Evolutionary conservation across 495 filamentous ascomycete genomes (phyloP).

Genomic region (Aspergillus affinis): DNA sequence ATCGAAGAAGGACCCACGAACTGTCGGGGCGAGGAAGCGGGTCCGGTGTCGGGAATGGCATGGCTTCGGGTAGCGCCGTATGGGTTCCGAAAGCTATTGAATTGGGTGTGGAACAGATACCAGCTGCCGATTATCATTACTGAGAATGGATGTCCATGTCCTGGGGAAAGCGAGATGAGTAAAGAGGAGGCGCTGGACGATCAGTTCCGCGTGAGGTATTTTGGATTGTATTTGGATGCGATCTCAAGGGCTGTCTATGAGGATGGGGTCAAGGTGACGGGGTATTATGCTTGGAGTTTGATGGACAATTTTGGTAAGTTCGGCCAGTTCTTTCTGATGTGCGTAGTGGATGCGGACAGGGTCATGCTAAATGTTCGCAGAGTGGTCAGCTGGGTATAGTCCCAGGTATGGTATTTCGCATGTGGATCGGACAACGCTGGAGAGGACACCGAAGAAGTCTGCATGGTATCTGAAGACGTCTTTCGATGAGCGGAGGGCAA

Average conservation of each 20-base stretch:
- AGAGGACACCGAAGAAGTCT: conserved; percentile 12
- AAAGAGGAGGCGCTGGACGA: conserved; percentile 63
- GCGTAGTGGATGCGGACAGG: too few species aligned
- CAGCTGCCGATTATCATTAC: conserved; percentile 68
- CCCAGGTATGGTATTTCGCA: conserved; percentile 70
- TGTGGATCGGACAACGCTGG: conserved; percentile 57
- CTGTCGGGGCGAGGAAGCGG: conserved; percentile 61
- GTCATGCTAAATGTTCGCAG: conserved; percentile 7
- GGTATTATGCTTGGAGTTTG: conserved; percentile 72
- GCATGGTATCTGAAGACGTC: conserved; percentile 6
- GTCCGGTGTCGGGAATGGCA: conserved; percentile 63
- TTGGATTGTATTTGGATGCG: conserved; percentile 63
- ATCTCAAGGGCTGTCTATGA: conserved; percentile 57
- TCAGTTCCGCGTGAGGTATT: conserved; percentile 67
- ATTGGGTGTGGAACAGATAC: conserved; percentile 71
- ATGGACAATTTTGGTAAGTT: conserved; percentile 51
- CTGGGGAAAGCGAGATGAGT: conserved; percentile 64
- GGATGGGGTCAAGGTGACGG: conserved; percentile 64
- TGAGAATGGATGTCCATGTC: conserved; percentile 70
- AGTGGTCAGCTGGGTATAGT: conserved; percentile 68
- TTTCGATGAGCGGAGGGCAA: conserved; percentile 2
- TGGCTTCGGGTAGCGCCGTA: conserved; percentile 62
- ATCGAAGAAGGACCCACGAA: conserved; percentile 59
- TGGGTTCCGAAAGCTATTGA: conserved; percentile 68
- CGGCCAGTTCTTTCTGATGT: too few species aligned